Evolutionary conservation across 2,329 filamentous ascomycete species (phyloP), one percentile per base, ranked within the genome.

Genomic region (Calonectria leucothoes): DNA sequence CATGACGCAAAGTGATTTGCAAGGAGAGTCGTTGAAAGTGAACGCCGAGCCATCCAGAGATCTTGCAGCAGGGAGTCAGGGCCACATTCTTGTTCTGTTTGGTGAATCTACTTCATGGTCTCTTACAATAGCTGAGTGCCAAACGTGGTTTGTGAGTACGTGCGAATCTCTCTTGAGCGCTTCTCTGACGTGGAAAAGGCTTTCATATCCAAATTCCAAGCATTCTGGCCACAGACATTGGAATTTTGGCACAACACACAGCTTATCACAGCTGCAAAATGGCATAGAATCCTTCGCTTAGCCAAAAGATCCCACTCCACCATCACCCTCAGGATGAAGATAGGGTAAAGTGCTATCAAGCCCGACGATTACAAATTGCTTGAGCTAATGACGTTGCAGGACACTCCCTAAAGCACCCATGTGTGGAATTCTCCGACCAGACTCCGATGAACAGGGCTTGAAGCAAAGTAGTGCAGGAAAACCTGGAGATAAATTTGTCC

Each of bases 111-210:
- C 86, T 2, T 72, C 83, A 20, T 89, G 86, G 86, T 79, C 80
- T 2, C 75, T 88, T 12, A 78, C 82, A 3, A 72, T 83, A 4
- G 77, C 84, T 20, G 82, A 87, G 59, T 88, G 87, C 66, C 77
- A 81, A 31, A 86, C 84, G 0, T 88, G 87, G 87, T 85, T 88
- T 83, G 86, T 87, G 78, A 79, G 85, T 79, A 27, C 20, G 4
- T 8, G 0, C 6, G 17, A 52, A 1, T 39, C 15, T 4, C 20
- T 2, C 2, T 12, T 25, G 11, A 5, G 5, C 66, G 8, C 17
- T n/a, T 42, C 63, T 57, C 59, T 79, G 57, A 80, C 51, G 8
- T 31, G 1, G 14, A 0, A 27, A 80, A 82, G 86, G 78, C 78
- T 4, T 88, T 88, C 57, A 49, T 86, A 3, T 81, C 84, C 0